phyloP scores from a whole-genome alignment of 2,329 filamentous ascomycete genomes.

The Paecilomyces formosus region DNA sequence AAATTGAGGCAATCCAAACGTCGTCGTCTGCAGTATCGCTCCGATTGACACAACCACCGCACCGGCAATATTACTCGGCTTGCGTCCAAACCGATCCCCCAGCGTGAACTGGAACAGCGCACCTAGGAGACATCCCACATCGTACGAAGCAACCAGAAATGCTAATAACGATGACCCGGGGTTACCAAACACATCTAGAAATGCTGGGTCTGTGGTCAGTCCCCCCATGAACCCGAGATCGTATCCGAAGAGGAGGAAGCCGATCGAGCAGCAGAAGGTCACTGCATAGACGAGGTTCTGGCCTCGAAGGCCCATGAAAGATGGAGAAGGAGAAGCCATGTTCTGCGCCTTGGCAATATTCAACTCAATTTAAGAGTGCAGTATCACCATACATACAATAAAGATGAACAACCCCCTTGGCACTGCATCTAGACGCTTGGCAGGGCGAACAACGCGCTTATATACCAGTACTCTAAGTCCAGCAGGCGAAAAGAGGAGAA shows the following conservation, averaged over 20 bases:
- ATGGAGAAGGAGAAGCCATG: slow-evolving; percentile 1
- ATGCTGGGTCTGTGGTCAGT: slow-evolving; percentile 6
- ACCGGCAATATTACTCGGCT: slow-evolving; percentile 33
- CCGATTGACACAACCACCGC: slow-evolving; percentile 18
- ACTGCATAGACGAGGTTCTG: slow-evolving; percentile 14
- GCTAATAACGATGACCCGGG: slow-evolving; percentile 13
- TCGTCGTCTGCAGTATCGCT: slow-evolving; percentile 13
- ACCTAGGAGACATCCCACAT: slow-evolving; percentile 18
- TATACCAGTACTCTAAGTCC: no score
- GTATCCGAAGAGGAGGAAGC: slow-evolving; percentile 36
- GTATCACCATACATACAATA: no score
- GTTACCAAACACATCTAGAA: slow-evolving; percentile 10
- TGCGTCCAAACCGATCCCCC: slow-evolving; percentile 37
- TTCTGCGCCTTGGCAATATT: background rate
- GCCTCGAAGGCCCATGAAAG: slow-evolving; percentile 8
- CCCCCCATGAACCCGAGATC: slow-evolving; percentile 35
- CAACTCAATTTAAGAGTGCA: no score
- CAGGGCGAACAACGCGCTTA: no score
- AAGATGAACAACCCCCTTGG: no score
- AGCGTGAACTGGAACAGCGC: slow-evolving; percentile 24
- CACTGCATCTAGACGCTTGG: no score
- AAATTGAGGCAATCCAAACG: slow-evolving; percentile 12
- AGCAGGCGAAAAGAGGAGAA: no score
- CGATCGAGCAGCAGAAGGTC: slow-evolving; percentile 21
- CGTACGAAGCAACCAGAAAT: slow-evolving; percentile 16